A percentile compares a stretch with the other conserved stretches of the same genome.
phyloP scores from a whole-genome alignment of 805 yeast genomes.

The Candida boleticola region DNA sequence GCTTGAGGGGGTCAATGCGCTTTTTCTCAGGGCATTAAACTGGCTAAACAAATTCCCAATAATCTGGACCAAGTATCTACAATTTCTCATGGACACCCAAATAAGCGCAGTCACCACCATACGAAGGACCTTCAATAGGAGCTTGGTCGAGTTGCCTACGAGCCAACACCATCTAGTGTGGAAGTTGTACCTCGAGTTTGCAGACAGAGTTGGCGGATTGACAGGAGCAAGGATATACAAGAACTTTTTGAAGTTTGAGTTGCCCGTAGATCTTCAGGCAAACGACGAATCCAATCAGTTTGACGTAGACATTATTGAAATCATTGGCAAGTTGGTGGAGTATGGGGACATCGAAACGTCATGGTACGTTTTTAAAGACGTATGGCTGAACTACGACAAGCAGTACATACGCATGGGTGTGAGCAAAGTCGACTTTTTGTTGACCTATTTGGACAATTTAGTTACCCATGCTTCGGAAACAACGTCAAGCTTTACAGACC shows the following conservation, averaged over 20 bases:
- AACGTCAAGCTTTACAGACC: slow-evolving; percentile 13
- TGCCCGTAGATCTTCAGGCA: slow-evolving; percentile 13
- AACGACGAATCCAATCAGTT: slow-evolving; percentile 4
- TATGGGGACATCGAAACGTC: slow-evolving; percentile 20
- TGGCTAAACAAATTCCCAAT: slow-evolving; percentile 44
- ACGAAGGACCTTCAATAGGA: slow-evolving; percentile 46
- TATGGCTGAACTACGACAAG: slow-evolving; percentile 29
- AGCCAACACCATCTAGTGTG: slow-evolving; percentile 46
- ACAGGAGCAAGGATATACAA: slow-evolving; percentile 31
- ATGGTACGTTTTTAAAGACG: slow-evolving; percentile 26
- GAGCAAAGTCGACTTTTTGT: background rate
- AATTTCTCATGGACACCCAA: slow-evolving; percentile 32
- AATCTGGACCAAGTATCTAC: slow-evolving; percentile 52
- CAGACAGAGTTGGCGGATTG: slow-evolving; percentile 43
- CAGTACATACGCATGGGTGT: background rate
- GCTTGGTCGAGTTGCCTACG: slow-evolving; percentile 48
- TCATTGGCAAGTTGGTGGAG: slow-evolving; percentile 30
- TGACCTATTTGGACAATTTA: background rate
- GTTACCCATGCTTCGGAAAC: background rate
- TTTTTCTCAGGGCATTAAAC: slow-evolving; percentile 49
- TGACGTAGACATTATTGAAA: slow-evolving; percentile 21
- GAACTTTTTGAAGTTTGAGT: slow-evolving; percentile 28
- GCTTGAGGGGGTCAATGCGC: slow-evolving; percentile 32
- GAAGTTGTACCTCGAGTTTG: slow-evolving; percentile 54
- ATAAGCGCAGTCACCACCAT: slow-evolving; percentile 27